These are phyloP conservation scores for Yarrowia bubula DNA, from an alignment of 805 yeast genomes.

Conservation along the genomic window DNA sequence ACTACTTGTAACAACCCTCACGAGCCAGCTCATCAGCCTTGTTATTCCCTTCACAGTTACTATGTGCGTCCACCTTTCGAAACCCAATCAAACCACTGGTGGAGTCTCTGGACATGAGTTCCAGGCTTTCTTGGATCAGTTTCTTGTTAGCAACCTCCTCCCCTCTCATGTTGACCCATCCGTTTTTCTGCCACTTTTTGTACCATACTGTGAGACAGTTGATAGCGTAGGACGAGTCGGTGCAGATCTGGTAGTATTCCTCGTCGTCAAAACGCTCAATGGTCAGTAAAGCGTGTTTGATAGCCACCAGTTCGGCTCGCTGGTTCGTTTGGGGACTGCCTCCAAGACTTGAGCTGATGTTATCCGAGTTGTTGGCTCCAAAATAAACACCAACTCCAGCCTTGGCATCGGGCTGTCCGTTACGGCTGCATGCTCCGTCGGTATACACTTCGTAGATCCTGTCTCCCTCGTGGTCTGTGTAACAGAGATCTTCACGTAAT, in stretches of 20 bases:
- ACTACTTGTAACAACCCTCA: no score
- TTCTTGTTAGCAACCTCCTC: no score
- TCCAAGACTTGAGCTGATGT: not conserved
- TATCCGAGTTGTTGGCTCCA: not conserved
- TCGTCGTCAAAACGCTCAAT: not conserved
- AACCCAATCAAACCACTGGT: no score
- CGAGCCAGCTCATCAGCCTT: no score
- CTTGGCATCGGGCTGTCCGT: not conserved
- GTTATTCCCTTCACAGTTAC: no score
- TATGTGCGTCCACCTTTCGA: no score
- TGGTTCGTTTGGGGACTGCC: not conserved
- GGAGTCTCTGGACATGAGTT: no score
- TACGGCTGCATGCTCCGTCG: not conserved
- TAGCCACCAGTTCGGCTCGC: not conserved
- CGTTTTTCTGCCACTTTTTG: no score
- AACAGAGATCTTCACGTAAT: not conserved
- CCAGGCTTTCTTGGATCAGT: no score
- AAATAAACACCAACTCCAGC: not conserved
- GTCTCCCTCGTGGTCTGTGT: not conserved
- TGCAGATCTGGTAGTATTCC: not conserved
- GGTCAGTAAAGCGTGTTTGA: not conserved
- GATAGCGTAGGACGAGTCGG: no score
- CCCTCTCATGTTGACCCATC: no score
- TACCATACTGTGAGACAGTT: no score
- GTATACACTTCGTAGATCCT: not conserved